phyloP scores from a whole-genome alignment of 768 basidiomycete species.

The Epithele typhae region DNA sequence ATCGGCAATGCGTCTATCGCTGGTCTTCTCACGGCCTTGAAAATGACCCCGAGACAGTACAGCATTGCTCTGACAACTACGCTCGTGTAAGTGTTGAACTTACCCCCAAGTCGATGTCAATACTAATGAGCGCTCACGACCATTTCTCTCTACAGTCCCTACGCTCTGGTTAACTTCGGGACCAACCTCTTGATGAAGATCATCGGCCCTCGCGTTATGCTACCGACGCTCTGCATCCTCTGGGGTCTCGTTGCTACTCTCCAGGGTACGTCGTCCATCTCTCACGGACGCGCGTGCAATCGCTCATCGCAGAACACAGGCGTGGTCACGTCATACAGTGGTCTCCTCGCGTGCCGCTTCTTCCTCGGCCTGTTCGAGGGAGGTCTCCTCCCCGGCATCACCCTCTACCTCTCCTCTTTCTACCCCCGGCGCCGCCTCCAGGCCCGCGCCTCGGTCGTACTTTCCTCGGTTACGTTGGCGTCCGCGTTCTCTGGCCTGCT shows the following conservation, averaged over 20 bases:
- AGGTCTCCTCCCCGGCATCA: slow-evolving; percentile 41
- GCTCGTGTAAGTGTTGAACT: background rate
- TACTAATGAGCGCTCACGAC: too few relatives aligned
- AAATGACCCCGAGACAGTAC: slow-evolving; percentile 16
- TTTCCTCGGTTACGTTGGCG: slow-evolving; percentile 41
- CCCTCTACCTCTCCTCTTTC: slow-evolving; percentile 25
- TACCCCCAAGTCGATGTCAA: background rate
- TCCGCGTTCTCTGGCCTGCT: slow-evolving; percentile 64
- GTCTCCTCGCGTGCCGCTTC: slow-evolving; percentile 47
- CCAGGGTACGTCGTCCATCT: slow-evolving; percentile 39
- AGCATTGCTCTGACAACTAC: background rate
- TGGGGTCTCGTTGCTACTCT: slow-evolving; percentile 62
- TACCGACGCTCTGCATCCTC: slow-evolving; percentile 57
- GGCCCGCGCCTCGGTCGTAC: slow-evolving; percentile 32
- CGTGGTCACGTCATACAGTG: slow-evolving; percentile 43
- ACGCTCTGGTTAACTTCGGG: slow-evolving; percentile 22
- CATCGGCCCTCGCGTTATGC: slow-evolving; percentile 49
- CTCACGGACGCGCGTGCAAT: background rate
- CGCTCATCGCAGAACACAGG: slow-evolving; percentile 14
- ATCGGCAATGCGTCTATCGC: slow-evolving; percentile 27
- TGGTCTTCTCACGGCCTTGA: slow-evolving; percentile 25
- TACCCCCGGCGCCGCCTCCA: slow-evolving; percentile 25
- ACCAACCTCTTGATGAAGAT: slow-evolving; percentile 21
- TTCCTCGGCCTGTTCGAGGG: slow-evolving; percentile 58
- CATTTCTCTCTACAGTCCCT: slow-evolving; percentile 21